These are phyloP conservation scores for Helotiales sp. DNA, from an alignment of 2,329 filamentous ascomycete genomes.

Conservation along the genomic window DNA sequence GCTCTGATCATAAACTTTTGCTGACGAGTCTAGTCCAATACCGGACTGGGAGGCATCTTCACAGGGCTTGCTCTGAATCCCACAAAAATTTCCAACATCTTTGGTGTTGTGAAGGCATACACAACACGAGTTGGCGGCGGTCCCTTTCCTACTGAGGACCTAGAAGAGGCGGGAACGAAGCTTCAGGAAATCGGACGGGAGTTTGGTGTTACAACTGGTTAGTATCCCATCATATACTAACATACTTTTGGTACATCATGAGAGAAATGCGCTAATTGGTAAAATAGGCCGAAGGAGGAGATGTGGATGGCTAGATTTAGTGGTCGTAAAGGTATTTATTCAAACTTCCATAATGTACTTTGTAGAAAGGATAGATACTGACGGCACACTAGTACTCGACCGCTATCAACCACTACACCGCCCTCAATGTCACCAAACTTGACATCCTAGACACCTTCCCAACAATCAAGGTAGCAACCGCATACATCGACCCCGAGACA, in stretches of 20 bases:
- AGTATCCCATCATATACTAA: background rate
- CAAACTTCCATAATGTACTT: background rate
- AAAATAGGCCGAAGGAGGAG: conserved; percentile 56
- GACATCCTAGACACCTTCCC: conserved; percentile 78
- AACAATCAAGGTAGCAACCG: conserved; percentile 76
- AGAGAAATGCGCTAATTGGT: too few relatives aligned
- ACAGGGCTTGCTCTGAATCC: conserved; percentile 66
- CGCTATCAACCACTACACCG: conserved; percentile 43
- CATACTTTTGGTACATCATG: too few relatives aligned
- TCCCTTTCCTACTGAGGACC: conserved; percentile 68
- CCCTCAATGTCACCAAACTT: conserved; percentile 64
- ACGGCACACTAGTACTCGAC: conserved; percentile 56
- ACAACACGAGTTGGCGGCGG: conserved; percentile 65
- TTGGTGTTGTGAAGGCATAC: conserved; percentile 72
- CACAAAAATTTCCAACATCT: conserved; percentile 62
- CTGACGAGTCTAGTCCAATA: conserved; percentile 48
- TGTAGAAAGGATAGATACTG: conserved; percentile 37
- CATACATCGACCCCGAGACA: conserved; percentile 61
- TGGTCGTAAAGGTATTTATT: conserved; percentile 45
- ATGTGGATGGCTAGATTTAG: conserved; percentile 63
- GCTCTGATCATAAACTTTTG: conserved; percentile 24
- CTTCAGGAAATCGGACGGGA: conserved; percentile 55
- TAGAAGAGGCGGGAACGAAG: conserved; percentile 50
- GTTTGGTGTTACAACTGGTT: conserved; percentile 46
- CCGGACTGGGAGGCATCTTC: conserved; percentile 62